Evolutionary conservation across 108 stramenopile species (phyloP).

Genomic region (Nitzschia sp.): DNA sequence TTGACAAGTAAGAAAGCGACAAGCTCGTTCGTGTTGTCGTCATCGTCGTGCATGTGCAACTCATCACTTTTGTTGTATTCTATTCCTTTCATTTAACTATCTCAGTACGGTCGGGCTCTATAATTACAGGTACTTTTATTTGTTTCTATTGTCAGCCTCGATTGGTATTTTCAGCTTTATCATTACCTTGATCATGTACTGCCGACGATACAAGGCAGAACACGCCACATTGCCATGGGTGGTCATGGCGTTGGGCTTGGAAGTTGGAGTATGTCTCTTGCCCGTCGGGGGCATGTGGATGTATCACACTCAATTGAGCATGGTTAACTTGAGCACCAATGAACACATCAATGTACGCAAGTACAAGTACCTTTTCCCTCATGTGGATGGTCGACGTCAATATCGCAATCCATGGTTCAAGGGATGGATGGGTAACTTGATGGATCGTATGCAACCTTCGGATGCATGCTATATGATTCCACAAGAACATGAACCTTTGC

Average conservation of each 20-base stretch:
- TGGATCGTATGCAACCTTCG: constrained; percentile 40
- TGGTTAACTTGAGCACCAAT: constrained; percentile 92
- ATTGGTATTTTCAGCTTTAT: constrained; percentile 41
- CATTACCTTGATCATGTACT: constrained; percentile 55
- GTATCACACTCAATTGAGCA: constrained; percentile 90
- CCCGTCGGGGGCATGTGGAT: constrained; percentile 56
- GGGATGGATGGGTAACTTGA: constrained; percentile 52
- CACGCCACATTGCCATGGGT: constrained; percentile 18
- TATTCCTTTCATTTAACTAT: background rate
- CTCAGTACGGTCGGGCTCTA: constrained; percentile 82
- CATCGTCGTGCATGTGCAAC: background rate
- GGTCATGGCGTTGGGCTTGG: constrained; percentile 53
- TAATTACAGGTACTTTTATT: constrained; percentile 95
- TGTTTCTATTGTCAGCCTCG: constrained; percentile 72
- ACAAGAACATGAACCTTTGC: constrained; percentile 18
- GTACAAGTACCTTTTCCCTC: constrained; percentile 79
- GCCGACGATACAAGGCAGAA: constrained; percentile 24
- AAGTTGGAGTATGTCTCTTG: constrained; percentile 64
- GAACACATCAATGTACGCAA: constrained; percentile 83
- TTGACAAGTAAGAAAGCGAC: constrained; percentile 75
- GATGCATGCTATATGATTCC: constrained; percentile 36
- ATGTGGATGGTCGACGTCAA: constrained; percentile 38
- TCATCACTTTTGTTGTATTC: background rate
- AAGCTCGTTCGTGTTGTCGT: no score
- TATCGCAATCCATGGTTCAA: constrained; percentile 88